Evolutionary conservation across 2,329 filamentous ascomycete species (phyloP).

Genomic region (Ophiostoma quercus): DNA sequence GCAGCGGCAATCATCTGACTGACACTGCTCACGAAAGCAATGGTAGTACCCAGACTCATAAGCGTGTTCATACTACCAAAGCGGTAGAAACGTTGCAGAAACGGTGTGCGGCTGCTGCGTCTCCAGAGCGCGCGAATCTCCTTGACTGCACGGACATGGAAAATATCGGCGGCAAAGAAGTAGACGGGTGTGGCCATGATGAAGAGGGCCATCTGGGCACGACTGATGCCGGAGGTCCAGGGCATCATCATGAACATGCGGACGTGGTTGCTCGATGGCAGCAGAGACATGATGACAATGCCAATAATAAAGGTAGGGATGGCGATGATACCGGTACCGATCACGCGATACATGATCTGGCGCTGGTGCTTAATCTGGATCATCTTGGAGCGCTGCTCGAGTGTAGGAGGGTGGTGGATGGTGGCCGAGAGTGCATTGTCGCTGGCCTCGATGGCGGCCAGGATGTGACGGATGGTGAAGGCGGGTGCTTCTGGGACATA

Average conservation of each 20-base stretch:
- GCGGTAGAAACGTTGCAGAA: slow-evolving; percentile 74
- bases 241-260: slow-evolving; percentile 64
- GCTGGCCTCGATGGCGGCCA: slow-evolving; percentile 59
- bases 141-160: slow-evolving; percentile 73
- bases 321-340: slow-evolving; percentile 62
- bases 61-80: slow-evolving; percentile 97
- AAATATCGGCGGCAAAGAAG: slow-evolving; percentile 78
- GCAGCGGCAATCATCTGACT: slow-evolving; percentile 66
- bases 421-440: slow-evolving; percentile 62
- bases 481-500: slow-evolving; percentile 64
- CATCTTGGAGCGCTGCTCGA: slow-evolving; percentile 72
- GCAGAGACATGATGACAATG: slow-evolving; percentile 83
- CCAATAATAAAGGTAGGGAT: slow-evolving; percentile 84
- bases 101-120: slow-evolving; percentile 63
- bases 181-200: slow-evolving; percentile 81
- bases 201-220: slow-evolving; percentile 73
- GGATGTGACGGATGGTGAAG: slow-evolving; percentile 71
- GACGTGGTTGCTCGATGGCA: slow-evolving; percentile 53
- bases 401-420: slow-evolving; percentile 72
- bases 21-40: slow-evolving; percentile 80
- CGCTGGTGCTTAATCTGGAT: slow-evolving; percentile 67
- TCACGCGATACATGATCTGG: slow-evolving; percentile 62
- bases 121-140: slow-evolving; percentile 76
- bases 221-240: slow-evolving; percentile 66
- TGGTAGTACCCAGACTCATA: slow-evolving; percentile 79